Evolutionary conservation across 2,329 filamentous ascomycete species (phyloP), one percentile per base, ranked within the genome.

Genomic region (Fusarium fujikuroi): DNA sequence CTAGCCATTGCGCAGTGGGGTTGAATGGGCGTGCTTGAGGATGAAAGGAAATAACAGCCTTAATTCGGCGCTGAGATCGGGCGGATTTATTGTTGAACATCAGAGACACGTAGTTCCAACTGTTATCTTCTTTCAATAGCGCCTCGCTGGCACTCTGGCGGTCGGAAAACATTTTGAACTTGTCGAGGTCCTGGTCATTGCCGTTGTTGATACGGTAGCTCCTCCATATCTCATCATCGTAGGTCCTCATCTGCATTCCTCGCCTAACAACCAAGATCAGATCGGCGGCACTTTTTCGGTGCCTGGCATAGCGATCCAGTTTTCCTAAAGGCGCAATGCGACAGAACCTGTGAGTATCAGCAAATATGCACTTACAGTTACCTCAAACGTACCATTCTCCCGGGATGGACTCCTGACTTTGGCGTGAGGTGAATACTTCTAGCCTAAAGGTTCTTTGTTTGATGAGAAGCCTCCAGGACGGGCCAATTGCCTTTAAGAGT

Each of bases 21-120:
- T 67, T 64, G 10, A 16, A 44, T 9, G 62, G 53, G 21, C 19
- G 12, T 1, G 57, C 73, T 12, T 40, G 14, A 9, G 50, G 62
- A 7, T 56, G 14, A 28, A 70, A 75, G 6, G 10, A 28, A 18
- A n/a, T 34, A 4, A 59, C 49, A 9, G 57, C 59, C 4, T 57
- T 18, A 19, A 66, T 60, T 18, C 50, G 63, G 2, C 54, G 42
- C n/a, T 40, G 4, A 30, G 28, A 62, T 4, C 71, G 70, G 0
- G 25, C 10, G 9, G 52, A 3, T 10, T 50, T 28, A 3, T 3
- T 19, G 2, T 63, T 9, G 32, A 70, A 68, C 6, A 9, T 11
- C 2, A 70, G 23, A 28, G 57, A 39, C 6, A 34, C 39, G 23
- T 14, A 56, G 25, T 68, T 64, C 68, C 61, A 71, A 5, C 36